Conservation (phyloP, 2,329 filamentous ascomycete species). For the Colletotrichum tofieldiae region DNA sequence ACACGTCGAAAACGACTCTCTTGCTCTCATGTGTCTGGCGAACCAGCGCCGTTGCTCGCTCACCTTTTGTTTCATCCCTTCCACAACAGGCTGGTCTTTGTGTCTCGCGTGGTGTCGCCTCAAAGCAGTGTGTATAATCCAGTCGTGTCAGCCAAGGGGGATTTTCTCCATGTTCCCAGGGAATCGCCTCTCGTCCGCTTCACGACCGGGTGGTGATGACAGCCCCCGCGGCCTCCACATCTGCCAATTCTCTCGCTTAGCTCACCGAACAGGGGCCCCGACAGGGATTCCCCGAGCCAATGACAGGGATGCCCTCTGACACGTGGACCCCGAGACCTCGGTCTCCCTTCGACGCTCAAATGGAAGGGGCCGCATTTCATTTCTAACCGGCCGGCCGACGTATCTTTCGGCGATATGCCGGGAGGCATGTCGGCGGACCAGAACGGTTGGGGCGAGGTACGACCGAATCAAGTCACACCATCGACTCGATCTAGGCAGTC, state of each 20-base stretch:
- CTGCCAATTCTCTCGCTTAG: conserved; percentile 21
- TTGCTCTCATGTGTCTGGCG: not conserved
- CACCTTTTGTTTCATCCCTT: not conserved
- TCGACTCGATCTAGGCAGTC: not conserved
- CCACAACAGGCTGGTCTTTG: not conserved
- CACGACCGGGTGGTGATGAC: not conserved
- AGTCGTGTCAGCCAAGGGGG: not conserved
- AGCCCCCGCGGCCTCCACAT: conserved; percentile 28
- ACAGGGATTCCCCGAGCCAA: conserved; percentile 28
- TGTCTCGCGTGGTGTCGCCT: not conserved
- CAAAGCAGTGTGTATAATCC: not conserved
- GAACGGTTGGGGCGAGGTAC: not conserved
- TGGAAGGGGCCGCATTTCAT: conserved; percentile 7
- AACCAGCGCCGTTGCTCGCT: not conserved
- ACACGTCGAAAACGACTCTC: conserved; percentile 35
- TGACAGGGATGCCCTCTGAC: conserved; percentile 21
- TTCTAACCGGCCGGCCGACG: not conserved
- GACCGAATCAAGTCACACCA: not conserved
- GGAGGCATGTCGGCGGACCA: not conserved
- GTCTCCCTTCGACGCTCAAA: not conserved
- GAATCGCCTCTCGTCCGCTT: conserved; percentile 12
- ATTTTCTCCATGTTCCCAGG: not conserved
- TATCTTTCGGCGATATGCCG: not conserved
- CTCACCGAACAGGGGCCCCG: conserved; percentile 11
- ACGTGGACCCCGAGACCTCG: conserved; percentile 30